Evolutionary conservation across 148 eudicot species (phyloP), one percentile per base, ranked within the genome.

Genomic region (Camellia lanceoleosa): DNA sequence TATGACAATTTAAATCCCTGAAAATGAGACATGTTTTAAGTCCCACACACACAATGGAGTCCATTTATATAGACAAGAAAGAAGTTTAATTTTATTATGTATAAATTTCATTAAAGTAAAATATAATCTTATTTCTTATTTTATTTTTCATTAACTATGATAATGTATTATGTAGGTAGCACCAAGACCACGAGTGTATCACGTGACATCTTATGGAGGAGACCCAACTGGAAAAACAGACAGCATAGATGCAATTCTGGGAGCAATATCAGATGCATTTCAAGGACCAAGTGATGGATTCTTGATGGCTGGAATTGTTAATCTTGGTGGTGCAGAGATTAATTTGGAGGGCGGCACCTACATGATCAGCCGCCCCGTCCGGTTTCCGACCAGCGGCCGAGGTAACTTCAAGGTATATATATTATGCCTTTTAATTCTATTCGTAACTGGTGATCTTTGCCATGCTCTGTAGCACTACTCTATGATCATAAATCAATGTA

Each of bases 151-250:
- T 68, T 5, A 16, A 9, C 14, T 15, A 43, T 68, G 71, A 44
- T 68, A 15, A 49, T 14, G 20, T 16, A 47, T 15, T 16, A 6
- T 61, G 80, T 82, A 87, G 77, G 80, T 19, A 23, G 55, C 49
- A 41, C 5, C 13, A 14, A 79, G 80, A 3, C 74, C 90, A 62
- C 72, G 86, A 3, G 93, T 88, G 51, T 92, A 88, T 64, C 89
- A 85, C 43, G 92, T 91, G 84, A 88, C 92, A 18, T 78, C 92
- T 0, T 93, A 90, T 38, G 98, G 97, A 1, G 99, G 97, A 1
- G 99, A 95, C 79, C 97, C 99, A 44, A 89, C 90, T 1, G 97
- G 99, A 5, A 82, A 78, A 78, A 61, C 46, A 1, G 99, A 95
- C 74, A 95, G 99, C 71, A 90, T 89, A 1, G 88, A 87, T 0